phyloP scores from a whole-genome alignment of 768 basidiomycete genomes.

The Suillus decipiens region DNA sequence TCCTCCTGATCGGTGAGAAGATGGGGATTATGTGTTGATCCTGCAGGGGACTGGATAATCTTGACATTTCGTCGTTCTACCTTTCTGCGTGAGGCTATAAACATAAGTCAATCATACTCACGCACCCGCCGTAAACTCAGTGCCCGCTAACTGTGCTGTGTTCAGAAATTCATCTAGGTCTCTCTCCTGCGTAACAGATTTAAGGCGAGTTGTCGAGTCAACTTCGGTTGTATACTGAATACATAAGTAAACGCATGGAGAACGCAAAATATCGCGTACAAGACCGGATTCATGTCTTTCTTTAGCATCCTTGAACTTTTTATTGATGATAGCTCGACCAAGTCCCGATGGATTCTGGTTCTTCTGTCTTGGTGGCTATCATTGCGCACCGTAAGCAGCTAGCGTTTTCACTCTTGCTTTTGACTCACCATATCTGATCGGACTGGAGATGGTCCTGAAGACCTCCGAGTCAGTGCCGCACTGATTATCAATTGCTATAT shows the following conservation, averaged over 20 bases:
- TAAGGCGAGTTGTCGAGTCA: conserved; percentile 66
- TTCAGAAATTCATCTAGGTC: conserved; percentile 96
- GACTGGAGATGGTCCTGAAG: neutral
- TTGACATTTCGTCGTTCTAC: conserved; percentile 80
- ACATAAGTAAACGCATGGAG: conserved; percentile 4
- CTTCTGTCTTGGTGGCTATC: conserved; percentile 57
- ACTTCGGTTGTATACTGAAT: conserved; percentile 75
- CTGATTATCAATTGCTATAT: conserved; percentile 4
- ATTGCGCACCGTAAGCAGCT: neutral
- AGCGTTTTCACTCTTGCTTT: neutral
- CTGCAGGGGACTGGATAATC: conserved; percentile 59
- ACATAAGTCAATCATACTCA: conserved; percentile 2
- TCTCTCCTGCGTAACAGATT: conserved; percentile 93
- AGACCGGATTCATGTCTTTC: conserved; percentile 51
- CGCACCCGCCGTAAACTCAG: conserved; percentile 94
- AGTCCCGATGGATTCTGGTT: conserved; percentile 78
- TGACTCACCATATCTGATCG: neutral
- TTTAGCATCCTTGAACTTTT: conserved; percentile 51
- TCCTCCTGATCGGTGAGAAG: conserved; percentile 85
- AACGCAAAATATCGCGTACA: conserved; percentile 42
- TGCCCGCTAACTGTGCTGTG: conserved; percentile 92
- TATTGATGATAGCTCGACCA: conserved; percentile 95
- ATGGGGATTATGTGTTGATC: conserved; percentile 74
- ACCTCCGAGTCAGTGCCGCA: neutral
- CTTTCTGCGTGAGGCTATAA: conserved; percentile 1